Conservation (phyloP, 257 asterid genomes). For the Nicotiana attenuata region DNA sequence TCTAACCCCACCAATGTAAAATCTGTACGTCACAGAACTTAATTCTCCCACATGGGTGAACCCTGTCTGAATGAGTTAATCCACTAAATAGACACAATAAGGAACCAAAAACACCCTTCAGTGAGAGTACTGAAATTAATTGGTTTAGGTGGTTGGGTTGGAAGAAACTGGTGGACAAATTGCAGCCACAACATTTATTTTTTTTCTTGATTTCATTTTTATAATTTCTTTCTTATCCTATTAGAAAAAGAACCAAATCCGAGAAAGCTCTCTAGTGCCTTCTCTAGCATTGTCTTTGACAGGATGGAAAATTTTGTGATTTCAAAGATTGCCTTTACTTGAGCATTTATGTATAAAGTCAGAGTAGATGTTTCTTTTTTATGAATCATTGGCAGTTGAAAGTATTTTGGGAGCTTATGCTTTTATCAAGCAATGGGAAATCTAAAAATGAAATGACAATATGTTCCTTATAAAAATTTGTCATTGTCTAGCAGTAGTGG, state of each 20-base stretch:
- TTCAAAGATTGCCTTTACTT: neutral
- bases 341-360: neutral
- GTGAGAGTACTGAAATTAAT: neutral
- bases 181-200: slow-evolving; percentile 11
- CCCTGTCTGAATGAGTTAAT: slow-evolving; percentile 5
- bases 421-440: slow-evolving; percentile 6
- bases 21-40: slow-evolving; percentile 4
- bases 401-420: slow-evolving; percentile 13
- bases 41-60: slow-evolving; percentile 19
- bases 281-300: slow-evolving; percentile 9
- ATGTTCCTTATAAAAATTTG: neutral
- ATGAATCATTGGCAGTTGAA: slow-evolving; percentile 15
- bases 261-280: neutral
- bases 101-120: too few species aligned
- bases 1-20: slow-evolving; percentile 3
- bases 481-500: neutral
- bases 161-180: slow-evolving; percentile 13
- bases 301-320: neutral
- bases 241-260: neutral
- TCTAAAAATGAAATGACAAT: neutral
- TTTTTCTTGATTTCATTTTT: neutral
- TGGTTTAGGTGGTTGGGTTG: neutral
- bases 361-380: neutral
- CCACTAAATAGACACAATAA: too few species aligned
- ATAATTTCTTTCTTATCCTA: neutral